Evolutionary conservation across 2,329 filamentous ascomycete species (phyloP).

Genomic region (Exophiala xenobiotica): DNA sequence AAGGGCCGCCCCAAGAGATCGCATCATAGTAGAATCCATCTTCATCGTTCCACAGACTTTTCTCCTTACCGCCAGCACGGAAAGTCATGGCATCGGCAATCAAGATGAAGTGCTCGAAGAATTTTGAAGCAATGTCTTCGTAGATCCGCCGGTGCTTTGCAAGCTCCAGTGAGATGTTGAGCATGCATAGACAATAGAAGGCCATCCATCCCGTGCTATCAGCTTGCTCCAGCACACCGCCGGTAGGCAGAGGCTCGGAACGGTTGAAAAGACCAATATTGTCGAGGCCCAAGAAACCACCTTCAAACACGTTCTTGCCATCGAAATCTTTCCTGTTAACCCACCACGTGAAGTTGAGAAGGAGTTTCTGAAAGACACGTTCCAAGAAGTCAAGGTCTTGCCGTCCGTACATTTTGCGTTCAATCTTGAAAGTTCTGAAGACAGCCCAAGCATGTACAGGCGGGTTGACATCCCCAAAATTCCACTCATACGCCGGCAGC

Average conservation of each 20-base stretch:
- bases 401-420: conserved; percentile 92
- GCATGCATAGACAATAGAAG: conserved; percentile 93
- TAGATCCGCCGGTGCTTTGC: conserved; percentile 94
- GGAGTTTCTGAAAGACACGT: conserved; percentile 90
- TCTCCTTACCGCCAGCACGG: conserved; percentile 68
- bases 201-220: conserved; percentile 99
- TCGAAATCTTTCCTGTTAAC: conserved; percentile 93
- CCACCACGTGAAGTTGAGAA: conserved; percentile 99
- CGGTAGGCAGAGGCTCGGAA: conserved; percentile 89
- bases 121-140: conserved; percentile 95
- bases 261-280: conserved; percentile 98
- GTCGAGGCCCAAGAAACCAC: conserved; percentile 90
- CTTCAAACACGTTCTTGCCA: conserved; percentile 96
- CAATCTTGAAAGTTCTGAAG: conserved; percentile 96
- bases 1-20: conserved; percentile 92
- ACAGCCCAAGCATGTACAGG: conserved; percentile 95
- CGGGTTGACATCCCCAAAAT: conserved; percentile 95
- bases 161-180: conserved; percentile 92
- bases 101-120: conserved; percentile 97
- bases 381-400: conserved; percentile 95
- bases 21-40: conserved; percentile 98
- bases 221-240: conserved; percentile 89
- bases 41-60: conserved; percentile 92
- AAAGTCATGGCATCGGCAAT: conserved; percentile 97
- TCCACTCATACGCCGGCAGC: conserved; percentile 92